These are phyloP conservation scores for Fusarium sp. DNA, from an alignment of 2,329 filamentous ascomycete genomes.

Conservation along the genomic window DNA sequence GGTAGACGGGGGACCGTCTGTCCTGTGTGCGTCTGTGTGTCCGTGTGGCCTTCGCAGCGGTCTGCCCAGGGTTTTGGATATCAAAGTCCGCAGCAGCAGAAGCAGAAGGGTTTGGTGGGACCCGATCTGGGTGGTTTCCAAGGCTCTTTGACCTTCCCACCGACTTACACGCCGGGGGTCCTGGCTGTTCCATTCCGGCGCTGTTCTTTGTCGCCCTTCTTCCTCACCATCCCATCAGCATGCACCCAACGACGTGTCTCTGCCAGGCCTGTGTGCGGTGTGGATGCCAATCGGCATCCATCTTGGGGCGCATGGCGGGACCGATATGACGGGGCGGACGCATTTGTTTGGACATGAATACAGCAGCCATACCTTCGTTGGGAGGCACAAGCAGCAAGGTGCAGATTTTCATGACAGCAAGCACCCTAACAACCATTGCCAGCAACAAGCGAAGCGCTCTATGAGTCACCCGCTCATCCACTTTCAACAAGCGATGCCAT, in stretches of 20 bases:
- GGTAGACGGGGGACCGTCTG: conserved; percentile 21
- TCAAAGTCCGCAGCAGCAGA: conserved; percentile 20
- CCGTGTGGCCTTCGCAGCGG: conserved; percentile 4
- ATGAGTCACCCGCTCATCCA: conserved; percentile 42
- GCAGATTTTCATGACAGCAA: conserved; percentile 36
- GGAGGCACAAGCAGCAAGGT: conserved; percentile 33
- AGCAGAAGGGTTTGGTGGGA: conserved; percentile 29
- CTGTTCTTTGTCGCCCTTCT: conserved; percentile 21
- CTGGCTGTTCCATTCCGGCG: conserved; percentile 18
- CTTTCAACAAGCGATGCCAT: conserved; percentile 16
- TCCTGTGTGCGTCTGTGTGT: neutral
- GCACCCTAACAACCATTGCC: conserved; percentile 20
- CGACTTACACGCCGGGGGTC: conserved; percentile 37
- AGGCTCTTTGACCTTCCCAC: conserved; percentile 22
- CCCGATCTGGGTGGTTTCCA: conserved; percentile 13
- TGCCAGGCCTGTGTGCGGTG: conserved; percentile 33
- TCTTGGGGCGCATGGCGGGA: conserved; percentile 39
- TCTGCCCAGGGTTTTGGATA: conserved; percentile 17
- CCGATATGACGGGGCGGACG: conserved; percentile 42
- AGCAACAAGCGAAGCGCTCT: conserved; percentile 31
- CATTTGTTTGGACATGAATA: conserved; percentile 46
- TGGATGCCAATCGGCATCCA: conserved; percentile 43
- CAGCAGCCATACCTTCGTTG: conserved; percentile 43
- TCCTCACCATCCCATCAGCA: neutral
- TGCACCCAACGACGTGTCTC: conserved; percentile 38